phyloP scores from a whole-genome alignment of 2,329 filamentous ascomycete genomes.

The Claviceps maximensis region DNA sequence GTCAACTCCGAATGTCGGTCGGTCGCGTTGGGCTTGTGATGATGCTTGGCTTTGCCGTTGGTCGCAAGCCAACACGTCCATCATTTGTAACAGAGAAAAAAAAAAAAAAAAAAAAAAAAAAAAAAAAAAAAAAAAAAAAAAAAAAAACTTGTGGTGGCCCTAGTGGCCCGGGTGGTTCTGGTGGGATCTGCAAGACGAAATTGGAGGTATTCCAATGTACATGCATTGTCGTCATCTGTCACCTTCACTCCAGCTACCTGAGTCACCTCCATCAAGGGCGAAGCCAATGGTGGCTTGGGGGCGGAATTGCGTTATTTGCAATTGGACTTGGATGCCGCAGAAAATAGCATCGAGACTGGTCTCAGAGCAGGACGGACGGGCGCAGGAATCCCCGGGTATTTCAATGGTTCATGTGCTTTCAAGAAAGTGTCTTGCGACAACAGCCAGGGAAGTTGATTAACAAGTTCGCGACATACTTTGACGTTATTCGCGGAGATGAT shows the following conservation, averaged over 20 bases:
- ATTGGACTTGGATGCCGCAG: neutral
- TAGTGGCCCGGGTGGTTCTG: neutral
- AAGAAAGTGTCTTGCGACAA: neutral
- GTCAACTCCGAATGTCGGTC: neutral
- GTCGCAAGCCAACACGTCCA: neutral
- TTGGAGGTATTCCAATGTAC: constrained; percentile 11
- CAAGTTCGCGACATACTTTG: neutral
- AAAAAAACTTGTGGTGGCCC: neutral
- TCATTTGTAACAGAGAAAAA: too few relatives aligned
- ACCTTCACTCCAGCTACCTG: constrained; percentile 8
- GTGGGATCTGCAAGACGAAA: neutral
- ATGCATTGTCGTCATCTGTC: constrained; percentile 9
- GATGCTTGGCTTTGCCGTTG: neutral
- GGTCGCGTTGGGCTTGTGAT: neutral
- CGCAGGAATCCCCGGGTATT: neutral
- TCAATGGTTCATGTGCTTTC: neutral
- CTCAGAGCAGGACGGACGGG: neutral
- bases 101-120: too few relatives aligned
- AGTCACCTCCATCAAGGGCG: constrained; percentile 8
- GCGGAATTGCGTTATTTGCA: constrained; percentile 11
- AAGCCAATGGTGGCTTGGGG: constrained; percentile 12
- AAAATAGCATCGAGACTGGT: neutral
- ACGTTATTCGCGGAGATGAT: neutral
- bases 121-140: too few relatives aligned
- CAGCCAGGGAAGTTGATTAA: neutral